Evolutionary conservation across 345 rosid species (phyloP).

Genomic region (Mercurialis annua): DNA sequence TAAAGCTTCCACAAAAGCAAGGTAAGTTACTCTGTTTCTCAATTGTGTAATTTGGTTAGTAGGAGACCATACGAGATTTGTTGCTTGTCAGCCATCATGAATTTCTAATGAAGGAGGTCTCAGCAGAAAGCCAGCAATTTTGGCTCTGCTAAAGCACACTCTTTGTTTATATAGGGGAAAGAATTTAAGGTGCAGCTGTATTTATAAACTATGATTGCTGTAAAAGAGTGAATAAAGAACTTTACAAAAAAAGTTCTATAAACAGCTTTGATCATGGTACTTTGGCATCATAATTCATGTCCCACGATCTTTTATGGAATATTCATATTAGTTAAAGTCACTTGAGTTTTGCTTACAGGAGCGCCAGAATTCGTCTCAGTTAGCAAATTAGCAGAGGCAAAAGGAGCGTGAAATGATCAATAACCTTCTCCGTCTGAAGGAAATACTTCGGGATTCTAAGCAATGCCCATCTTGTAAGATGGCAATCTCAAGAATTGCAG

Average conservation of each 20-base stretch:
- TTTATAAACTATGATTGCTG: not conserved
- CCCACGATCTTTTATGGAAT: not conserved
- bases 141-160: too few species aligned
- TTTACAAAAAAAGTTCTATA: too few species aligned
- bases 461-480: slow-evolving; percentile 88
- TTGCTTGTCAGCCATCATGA: not conserved
- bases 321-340: slow-evolving; percentile 4
- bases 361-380: slow-evolving; percentile 52
- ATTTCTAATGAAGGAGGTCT: not conserved
- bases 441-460: slow-evolving; percentile 56
- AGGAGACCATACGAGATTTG: not conserved
- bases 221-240: not conserved
- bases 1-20: slow-evolving; percentile 72
- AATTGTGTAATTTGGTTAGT: not conserved
- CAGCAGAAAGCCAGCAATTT: too few species aligned
- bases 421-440: slow-evolving; percentile 62
- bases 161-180: too few species aligned
- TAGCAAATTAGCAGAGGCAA: slow-evolving; percentile 45
- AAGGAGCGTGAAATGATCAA: slow-evolving; percentile 71
- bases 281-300: not conserved
- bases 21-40: slow-evolving; percentile 42
- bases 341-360: slow-evolving; percentile 40
- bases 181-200: too few species aligned
- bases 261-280: too few species aligned
- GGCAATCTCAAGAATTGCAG: slow-evolving; percentile 84